A percentile compares a stretch with the other conserved stretches of the same genome.
phyloP scores from a whole-genome alignment of 495 filamentous ascomycete genomes.

The Aspergillus cavernicola region DNA sequence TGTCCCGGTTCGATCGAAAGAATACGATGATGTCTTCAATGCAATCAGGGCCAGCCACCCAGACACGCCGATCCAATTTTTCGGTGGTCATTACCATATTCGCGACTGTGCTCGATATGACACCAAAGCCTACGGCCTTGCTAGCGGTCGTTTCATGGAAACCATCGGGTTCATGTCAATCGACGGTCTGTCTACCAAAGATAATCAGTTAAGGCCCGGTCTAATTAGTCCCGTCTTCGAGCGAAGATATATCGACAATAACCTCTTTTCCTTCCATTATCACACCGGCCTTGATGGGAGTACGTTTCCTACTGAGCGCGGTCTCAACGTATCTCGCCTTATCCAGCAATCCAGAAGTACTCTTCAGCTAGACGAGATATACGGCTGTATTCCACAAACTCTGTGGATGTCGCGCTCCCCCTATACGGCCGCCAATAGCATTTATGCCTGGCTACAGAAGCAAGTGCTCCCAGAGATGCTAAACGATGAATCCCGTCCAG shows the following conservation, averaged over 20 bases:
- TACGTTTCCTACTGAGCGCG: slow-evolving; percentile 76
- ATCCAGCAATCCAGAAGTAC: slow-evolving; percentile 67
- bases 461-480: slow-evolving; percentile 66
- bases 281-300: slow-evolving; percentile 67
- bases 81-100: slow-evolving; percentile 89
- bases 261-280: slow-evolving; percentile 77
- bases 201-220: slow-evolving; percentile 29
- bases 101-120: slow-evolving; percentile 83
- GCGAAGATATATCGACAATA: slow-evolving; percentile 92
- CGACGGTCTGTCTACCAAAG: slow-evolving; percentile 54
- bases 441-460: slow-evolving; percentile 77
- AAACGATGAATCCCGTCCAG: slow-evolving; percentile 42
- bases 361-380: slow-evolving; percentile 66
- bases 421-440: slow-evolving; percentile 65
- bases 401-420: slow-evolving; percentile 74
- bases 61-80: slow-evolving; percentile 85
- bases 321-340: slow-evolving; percentile 65
- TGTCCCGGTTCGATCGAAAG: slow-evolving; percentile 72
- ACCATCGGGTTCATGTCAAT: slow-evolving; percentile 96
- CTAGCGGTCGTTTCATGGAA: slow-evolving; percentile 94
- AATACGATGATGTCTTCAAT: slow-evolving; percentile 71
- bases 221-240: slow-evolving; percentile 54
- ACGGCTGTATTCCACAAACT: slow-evolving; percentile 79
- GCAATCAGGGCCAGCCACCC: slow-evolving; percentile 74
- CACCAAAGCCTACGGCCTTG: slow-evolving; percentile 71